Conservation (phyloP, 139 green algal species). For the Tetradesmus obliquus region DNA sequence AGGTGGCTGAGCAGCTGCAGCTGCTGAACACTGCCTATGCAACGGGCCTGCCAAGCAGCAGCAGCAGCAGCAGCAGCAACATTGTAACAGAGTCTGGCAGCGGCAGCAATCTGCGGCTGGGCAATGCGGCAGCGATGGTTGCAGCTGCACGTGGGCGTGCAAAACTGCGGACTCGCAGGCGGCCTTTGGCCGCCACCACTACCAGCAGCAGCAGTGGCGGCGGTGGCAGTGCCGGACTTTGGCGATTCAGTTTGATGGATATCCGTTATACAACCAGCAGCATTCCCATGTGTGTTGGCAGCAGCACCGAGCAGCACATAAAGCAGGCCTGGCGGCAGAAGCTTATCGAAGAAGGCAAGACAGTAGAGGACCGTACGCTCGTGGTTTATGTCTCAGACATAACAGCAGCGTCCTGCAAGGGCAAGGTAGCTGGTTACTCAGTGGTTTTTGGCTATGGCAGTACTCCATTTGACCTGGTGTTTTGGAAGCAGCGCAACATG, state of each 20-base stretch:
- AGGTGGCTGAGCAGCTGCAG: neutral
- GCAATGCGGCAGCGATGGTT: neutral
- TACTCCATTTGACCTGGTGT: conserved; percentile 15
- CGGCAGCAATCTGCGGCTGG: neutral
- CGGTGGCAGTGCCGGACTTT: neutral
- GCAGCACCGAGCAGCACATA: neutral
- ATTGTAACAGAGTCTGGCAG: neutral
- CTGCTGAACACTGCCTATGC: conserved; percentile 12
- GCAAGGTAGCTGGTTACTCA: neutral
- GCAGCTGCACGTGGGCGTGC: neutral
- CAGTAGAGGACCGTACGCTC: neutral
- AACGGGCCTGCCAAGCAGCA: conserved; percentile 5
- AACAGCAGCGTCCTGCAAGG: conserved; percentile 11
- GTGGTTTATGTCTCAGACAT: conserved; percentile 10
- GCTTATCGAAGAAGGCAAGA: neutral
- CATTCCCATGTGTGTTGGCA: conserved; percentile 24
- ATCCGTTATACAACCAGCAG: conserved; percentile 6
- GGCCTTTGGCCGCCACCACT: neutral
- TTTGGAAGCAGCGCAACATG: conserved; percentile 22
- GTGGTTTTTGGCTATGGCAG: conserved; percentile 25
- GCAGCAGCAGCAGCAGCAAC: neutral
- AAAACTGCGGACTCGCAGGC: neutral
- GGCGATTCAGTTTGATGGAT: conserved; percentile 2
- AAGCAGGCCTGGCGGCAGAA: conserved; percentile 20
- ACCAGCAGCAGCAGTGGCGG: conserved; percentile 1